Conservation (phyloP, 192 early-diverging fungal species). For the Backusella tuberculispora region DNA sequence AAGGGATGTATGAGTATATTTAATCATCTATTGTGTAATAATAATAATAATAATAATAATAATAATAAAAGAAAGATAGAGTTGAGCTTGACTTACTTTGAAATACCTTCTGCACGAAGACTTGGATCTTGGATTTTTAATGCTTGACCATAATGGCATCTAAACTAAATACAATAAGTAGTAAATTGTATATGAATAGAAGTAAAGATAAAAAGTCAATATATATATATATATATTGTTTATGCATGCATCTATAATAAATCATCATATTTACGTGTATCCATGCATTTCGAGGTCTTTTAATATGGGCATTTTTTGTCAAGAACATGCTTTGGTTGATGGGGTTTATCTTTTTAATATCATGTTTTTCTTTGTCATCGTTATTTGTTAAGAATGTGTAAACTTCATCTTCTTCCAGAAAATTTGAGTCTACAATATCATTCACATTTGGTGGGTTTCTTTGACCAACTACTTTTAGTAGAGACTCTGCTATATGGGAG, state of each 20-base stretch:
- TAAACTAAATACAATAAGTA: constrained; percentile 27
- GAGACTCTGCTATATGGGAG: constrained; percentile 14
- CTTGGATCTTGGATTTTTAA: constrained; percentile 43
- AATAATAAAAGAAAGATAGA: not conserved
- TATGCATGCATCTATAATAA: not conserved
- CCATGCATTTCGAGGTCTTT: constrained; percentile 45
- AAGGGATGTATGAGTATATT: constrained; percentile 12
- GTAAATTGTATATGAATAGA: not conserved
- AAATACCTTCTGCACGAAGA: constrained; percentile 43
- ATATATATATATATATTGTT: not conserved
- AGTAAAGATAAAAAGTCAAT: not conserved
- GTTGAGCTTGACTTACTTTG: constrained; percentile 32
- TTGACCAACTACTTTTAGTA: constrained; percentile 4
- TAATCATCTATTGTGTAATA: not conserved
- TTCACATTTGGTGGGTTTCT: not conserved
- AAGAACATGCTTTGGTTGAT: constrained; percentile 38
- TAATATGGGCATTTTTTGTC: constrained; percentile 46
- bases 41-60: not conserved
- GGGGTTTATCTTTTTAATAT: not conserved
- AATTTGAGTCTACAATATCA: not conserved
- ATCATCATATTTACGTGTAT: constrained; percentile 36
- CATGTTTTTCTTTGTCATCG: not conserved
- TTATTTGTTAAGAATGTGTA: not conserved
- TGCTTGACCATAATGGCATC: constrained; percentile 47
- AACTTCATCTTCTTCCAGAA: constrained; percentile 8